Conservation (phyloP, 108 stramenopile species). For the Pseudonitzschia multiseries region DNA sequence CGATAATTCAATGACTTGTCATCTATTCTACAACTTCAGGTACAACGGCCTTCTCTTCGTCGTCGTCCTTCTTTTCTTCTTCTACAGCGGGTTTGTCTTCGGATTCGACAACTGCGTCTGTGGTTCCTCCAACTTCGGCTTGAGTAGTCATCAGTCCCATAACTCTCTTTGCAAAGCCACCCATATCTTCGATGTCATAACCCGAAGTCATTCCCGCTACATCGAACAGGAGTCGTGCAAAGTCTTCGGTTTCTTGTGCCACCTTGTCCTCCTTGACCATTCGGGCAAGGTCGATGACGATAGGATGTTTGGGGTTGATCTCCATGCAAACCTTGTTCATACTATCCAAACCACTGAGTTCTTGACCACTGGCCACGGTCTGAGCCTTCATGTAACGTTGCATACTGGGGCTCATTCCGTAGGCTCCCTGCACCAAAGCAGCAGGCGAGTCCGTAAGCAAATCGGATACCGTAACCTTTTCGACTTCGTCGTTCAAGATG, state of each 20-base stretch:
- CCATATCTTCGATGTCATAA: constrained; percentile 89
- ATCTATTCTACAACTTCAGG: constrained; percentile 29
- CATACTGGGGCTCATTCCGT: constrained; percentile 98
- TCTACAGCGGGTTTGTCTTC: neutral
- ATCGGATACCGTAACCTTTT: constrained; percentile 87
- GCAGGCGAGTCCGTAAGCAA: constrained; percentile 89
- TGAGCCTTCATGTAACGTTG: constrained; percentile 97
- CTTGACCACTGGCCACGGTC: constrained; percentile 85
- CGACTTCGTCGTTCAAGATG: constrained; percentile 75
- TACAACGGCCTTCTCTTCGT: constrained; percentile 13
- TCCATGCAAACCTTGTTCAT: constrained; percentile 93
- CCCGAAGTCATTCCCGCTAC: constrained; percentile 95
- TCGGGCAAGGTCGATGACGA: constrained; percentile 76
- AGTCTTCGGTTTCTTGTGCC: constrained; percentile 66
- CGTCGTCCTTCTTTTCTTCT: constrained; percentile 2
- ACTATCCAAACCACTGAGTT: constrained; percentile 55
- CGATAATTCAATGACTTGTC: neutral
- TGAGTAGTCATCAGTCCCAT: constrained; percentile 68
- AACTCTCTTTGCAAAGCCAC: constrained; percentile 83
- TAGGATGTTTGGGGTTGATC: constrained; percentile 94
- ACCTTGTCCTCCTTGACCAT: constrained; percentile 64
- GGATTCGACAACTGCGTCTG: constrained; percentile 7
- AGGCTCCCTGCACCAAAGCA: constrained; percentile 92
- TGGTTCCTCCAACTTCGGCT: neutral
- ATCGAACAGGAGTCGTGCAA: constrained; percentile 87